Conservation (phyloP, 768 basidiomycete genomes). For the Lyophyllum semitale region DNA sequence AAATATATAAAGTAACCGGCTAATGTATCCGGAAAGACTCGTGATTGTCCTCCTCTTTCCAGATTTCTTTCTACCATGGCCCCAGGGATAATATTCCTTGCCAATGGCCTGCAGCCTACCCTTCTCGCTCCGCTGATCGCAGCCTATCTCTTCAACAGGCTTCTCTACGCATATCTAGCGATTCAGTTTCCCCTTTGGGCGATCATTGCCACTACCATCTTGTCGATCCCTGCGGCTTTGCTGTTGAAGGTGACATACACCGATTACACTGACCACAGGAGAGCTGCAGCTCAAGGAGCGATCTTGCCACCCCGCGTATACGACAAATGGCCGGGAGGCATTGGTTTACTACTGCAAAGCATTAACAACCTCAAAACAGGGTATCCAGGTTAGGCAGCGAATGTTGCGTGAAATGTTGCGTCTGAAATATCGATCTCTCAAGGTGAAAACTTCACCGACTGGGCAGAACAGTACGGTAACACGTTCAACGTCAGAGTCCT, state of each 20-base stretch:
- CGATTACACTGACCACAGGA: slow-evolving; percentile 21
- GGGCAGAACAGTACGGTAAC: slow-evolving; percentile 23
- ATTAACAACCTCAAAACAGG: slow-evolving; percentile 28
- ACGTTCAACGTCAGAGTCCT: slow-evolving; percentile 28
- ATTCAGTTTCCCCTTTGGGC: slow-evolving; percentile 15
- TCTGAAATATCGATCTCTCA: not conserved
- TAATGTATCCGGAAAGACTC: not conserved
- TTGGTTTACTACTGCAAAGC: slow-evolving; percentile 21
- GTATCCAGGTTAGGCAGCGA: slow-evolving; percentile 33
- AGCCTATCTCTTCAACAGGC: slow-evolving; percentile 13
- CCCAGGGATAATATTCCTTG: slow-evolving; percentile 19
- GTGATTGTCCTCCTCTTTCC: slow-evolving; percentile 10
- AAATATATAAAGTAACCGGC: too few relatives aligned
- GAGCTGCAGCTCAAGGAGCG: slow-evolving; percentile 33
- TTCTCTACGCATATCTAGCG: not conserved
- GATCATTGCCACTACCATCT: slow-evolving; percentile 5
- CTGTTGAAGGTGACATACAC: slow-evolving; percentile 18
- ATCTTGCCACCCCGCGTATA: slow-evolving; percentile 31
- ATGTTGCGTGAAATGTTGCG: not conserved
- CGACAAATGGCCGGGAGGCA: slow-evolving; percentile 24
- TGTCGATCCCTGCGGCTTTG: slow-evolving; percentile 15
- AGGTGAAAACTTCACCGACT: slow-evolving; percentile 31
- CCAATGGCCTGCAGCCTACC: slow-evolving; percentile 10
- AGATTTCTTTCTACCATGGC: slow-evolving; percentile 9
- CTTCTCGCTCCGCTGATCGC: slow-evolving; percentile 14